These are phyloP conservation scores for Sugiyamaella pinicola DNA, from an alignment of 1,139 yeast genomes.

Conservation along the genomic window DNA sequence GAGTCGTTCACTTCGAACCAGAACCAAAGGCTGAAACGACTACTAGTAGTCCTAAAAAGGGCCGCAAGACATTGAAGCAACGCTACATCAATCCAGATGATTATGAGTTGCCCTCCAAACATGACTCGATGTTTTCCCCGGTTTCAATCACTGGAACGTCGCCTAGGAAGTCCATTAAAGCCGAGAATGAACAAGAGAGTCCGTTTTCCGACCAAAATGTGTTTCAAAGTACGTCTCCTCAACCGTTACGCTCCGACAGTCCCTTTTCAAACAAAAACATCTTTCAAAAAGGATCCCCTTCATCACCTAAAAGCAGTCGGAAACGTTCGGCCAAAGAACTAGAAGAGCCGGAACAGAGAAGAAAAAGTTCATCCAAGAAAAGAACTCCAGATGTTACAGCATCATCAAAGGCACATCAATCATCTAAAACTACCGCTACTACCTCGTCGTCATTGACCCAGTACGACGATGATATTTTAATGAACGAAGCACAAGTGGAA, in stretches of 20 bases:
- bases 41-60: conserved; percentile 9
- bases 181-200: conserved; percentile 18
- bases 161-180: conserved; percentile 20
- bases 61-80: conserved; percentile 10
- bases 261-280: conserved; percentile 47
- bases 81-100: conserved; percentile 6
- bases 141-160: conserved; percentile 17
- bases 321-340: conserved; percentile 23
- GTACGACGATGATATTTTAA: background rate
- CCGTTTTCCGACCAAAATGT: conserved; percentile 47
- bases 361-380: conserved; percentile 6
- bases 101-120: background rate
- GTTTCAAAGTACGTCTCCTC: conserved; percentile 43
- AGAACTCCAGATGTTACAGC: conserved; percentile 11
- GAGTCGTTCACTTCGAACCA: background rate
- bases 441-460: background rate
- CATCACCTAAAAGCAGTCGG: conserved; percentile 23
- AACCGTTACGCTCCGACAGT: conserved; percentile 30
- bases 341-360: conserved; percentile 13
- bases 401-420: no score
- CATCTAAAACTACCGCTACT: background rate
- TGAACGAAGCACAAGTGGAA: background rate
- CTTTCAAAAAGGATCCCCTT: conserved; percentile 45
- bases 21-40: background rate
- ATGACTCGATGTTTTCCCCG: background rate